Conservation (phyloP, 805 yeast species). For the Candida xyloterini region DNA sequence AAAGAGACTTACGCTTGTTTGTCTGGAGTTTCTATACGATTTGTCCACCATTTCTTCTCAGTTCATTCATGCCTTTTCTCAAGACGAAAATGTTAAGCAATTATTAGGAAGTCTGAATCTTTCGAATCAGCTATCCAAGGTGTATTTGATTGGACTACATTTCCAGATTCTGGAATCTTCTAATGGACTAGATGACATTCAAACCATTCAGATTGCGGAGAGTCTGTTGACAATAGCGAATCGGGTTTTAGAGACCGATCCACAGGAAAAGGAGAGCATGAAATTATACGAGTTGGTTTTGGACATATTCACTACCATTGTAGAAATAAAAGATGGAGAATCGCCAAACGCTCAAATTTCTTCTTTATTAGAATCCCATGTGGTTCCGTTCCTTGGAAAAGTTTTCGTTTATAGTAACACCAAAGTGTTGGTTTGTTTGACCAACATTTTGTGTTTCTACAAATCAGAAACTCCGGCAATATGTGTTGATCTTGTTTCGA, state of each 20-base stretch:
- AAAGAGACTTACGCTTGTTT: conserved; percentile 19
- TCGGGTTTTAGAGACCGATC: conserved; percentile 13
- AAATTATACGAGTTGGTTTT: conserved; percentile 67
- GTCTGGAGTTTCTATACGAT: conserved; percentile 31
- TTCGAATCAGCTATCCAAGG: conserved; percentile 17
- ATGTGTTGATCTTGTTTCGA: conserved; percentile 11
- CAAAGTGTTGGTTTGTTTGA: conserved; percentile 62
- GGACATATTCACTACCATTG: conserved; percentile 72
- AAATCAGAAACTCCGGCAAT: conserved; percentile 27
- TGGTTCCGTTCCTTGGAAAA: conserved; percentile 36
- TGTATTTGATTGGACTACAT: conserved; percentile 30
- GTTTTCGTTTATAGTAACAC: conserved; percentile 48
- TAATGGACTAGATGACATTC: conserved; percentile 20
- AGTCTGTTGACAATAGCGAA: conserved; percentile 34
- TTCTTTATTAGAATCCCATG: conserved; percentile 10
- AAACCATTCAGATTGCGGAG: conserved; percentile 23
- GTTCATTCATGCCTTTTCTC: conserved; percentile 23
- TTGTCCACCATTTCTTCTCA: conserved; percentile 28
- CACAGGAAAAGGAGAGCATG: conserved; percentile 42
- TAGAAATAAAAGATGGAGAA: conserved; percentile 47
- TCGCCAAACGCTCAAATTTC: conserved; percentile 11
- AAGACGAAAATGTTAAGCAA: conserved; percentile 15
- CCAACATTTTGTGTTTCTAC: conserved; percentile 53
- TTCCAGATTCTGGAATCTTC: conserved; percentile 32
- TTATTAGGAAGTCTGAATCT: conserved; percentile 10